Base-by-base conservation (phyloP, 495 filamentous ascomycete genomes). In the Annulohypoxylon bovei region DNA sequence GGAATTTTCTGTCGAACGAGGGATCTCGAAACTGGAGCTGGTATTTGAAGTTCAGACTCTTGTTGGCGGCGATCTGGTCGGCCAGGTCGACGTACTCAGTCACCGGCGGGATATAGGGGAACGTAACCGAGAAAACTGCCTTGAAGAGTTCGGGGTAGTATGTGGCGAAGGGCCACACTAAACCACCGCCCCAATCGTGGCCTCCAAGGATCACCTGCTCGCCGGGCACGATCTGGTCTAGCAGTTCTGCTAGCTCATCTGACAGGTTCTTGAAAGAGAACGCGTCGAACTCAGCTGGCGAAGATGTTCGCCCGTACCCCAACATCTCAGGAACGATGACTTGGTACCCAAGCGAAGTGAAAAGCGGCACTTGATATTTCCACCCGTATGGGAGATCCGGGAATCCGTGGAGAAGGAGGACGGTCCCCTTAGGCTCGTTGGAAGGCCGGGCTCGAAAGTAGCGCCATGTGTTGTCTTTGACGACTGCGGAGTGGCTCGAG, bases 351-450 rank as follows among this genome's bases (percentile, higher is more conserved):
- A 87, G 80, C 8, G 87, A 80, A 1, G 90, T 70, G 4, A 95
- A 81, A 75, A 87, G 76, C 1, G 92, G 92, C 72, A 97, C 92
- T 77, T 95, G 91, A 76, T 91, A 87, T 47, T 91, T 87, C 92
- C 92, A 93, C 75, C 86, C 88, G 66, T 89, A 83, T 8, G 86
- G 86, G 30, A 90, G 67, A 76, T 92, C 90, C 2, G 76, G 91
- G 87, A 59, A 92, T 39, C 81, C 81, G 65, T 87, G 84, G 42
- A 85, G 72, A 27, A 87, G 83, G 65, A 95, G 85, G 33, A 92
- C 83, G 3, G 90, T 93, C 18, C 77, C 87, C 70, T 77, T 79
- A 32, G 84, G 82, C 46, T 78, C 70, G 11, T 77, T 83, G 16
- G 80, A 72, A 0, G 90, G 89, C 53, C 84, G 80, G 57, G 85